Base-by-base conservation (phyloP, 2,329 filamentous ascomycete genomes). In the Zalaria sp. region DNA sequence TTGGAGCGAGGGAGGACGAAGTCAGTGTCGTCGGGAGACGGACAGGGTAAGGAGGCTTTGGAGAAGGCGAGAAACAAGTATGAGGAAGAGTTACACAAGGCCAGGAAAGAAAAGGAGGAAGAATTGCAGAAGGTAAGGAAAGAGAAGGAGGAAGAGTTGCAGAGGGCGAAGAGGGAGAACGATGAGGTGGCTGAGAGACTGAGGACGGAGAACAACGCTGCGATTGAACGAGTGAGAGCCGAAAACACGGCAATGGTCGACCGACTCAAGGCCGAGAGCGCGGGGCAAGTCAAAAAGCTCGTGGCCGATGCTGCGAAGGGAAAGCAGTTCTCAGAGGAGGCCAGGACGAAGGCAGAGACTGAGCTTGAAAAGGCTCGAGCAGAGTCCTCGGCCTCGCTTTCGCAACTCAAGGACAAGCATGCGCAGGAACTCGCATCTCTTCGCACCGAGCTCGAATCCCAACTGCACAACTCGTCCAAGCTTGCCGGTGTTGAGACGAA, bases 401-500 rank as follows among this genome's bases (percentile, higher is more conserved):
- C 40, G 35, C 18, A 31, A 5, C 41, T 55, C 31, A 47, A 51
- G 43, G 41, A 46, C 9, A 43, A 43, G 31, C 52, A 56, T 36
- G 38, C 43, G 25, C 25, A 38, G 25, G 50, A 57, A 40, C 40
- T 57, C 11, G 38, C 48, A 25, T 43, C 40, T 25, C 41, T 57
- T 18, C 48, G 49, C 27, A 37, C 48, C 7, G 54, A 58, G 35
- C 41, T 54, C 31, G 53, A 54, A n/a, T 47, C 41, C 27, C 43
- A 51, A 7, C 51, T 50, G 28, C 49, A 51, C 10, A 48, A 42
- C n/a, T 50, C 51, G 4, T 47, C 49, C 4, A 44, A 43, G 29
- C 49, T 58, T 7, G 46, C 49, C 31, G 50, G 53, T 25, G 54
- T 58, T 5, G 55, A 58, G 18, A 42, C 44, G 9, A 55, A 57